Conservation (phyloP, 768 basidiomycete species). For the Leucocoprinus leucothites region DNA sequence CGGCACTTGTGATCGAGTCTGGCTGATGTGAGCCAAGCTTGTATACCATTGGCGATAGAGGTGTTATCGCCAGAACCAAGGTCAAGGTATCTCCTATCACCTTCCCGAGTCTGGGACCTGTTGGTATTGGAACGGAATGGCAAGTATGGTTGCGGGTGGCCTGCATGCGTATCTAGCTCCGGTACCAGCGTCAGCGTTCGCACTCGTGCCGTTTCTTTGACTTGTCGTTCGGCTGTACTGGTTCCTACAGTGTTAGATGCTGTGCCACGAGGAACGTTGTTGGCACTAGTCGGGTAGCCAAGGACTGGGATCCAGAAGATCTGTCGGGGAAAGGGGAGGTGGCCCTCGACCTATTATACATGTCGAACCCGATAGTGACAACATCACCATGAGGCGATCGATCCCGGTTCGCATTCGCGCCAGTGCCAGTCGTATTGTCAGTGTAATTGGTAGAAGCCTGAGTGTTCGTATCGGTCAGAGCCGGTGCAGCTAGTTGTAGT, state of each 20-base stretch:
- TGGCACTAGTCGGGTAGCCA: not conserved
- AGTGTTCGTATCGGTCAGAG: not conserved
- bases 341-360: slow-evolving; percentile 26
- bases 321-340: not conserved
- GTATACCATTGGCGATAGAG: not conserved
- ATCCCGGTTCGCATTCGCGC: not conserved
- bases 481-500: not conserved
- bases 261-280: not conserved
- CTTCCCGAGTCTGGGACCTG: not conserved
- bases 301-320: not conserved
- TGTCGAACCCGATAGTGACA: slow-evolving; percentile 39
- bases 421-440: not conserved
- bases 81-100: not conserved
- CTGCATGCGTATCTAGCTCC: not conserved
- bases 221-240: not conserved
- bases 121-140: not conserved
- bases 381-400: slow-evolving; percentile 16
- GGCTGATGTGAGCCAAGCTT: not conserved
- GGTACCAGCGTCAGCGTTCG: not conserved
- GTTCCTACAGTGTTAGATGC: not conserved
- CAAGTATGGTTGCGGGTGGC: not conserved
- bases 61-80: not conserved
- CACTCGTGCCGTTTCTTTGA: not conserved
- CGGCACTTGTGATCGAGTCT: slow-evolving; percentile 18
- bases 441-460: not conserved